Evolutionary conservation across 2,329 filamentous ascomycete species (phyloP), one percentile per base, ranked within the genome.

Genomic region (Trichocomaceae sp.): DNA sequence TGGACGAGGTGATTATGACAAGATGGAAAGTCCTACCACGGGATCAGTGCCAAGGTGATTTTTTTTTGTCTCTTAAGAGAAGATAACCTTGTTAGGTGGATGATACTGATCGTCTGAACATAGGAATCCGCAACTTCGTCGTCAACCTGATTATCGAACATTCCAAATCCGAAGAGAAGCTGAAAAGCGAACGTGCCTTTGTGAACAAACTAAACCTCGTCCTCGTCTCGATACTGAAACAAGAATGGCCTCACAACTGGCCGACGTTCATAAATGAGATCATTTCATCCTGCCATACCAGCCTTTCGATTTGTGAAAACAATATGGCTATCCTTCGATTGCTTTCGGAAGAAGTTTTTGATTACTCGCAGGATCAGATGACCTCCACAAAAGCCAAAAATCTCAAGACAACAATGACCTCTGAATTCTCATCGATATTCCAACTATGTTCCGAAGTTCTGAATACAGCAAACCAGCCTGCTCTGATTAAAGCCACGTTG

Each of bases 221-320:
- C 56, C 86, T 99, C 60, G 90, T 99, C 64, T 96, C 91, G 56
- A 92, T 99, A 60, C 79, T 99, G 68, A 99, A 99, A 80, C 93
- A 99, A 76, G 93, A 99, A 75, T 99, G 93, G 93, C 93, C 93
- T 55, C 92, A 97, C 76, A 95, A 99, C 79, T 99, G 95, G 93
- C 93, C 95, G 10, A 96, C 90, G 19, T 99, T 99, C 75, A 97
- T 99, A 81, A 97, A 97, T 79, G 93, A 99, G 78, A 99, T 99
- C 73, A 90, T 99, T 65, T 87, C 90, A 20, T 92, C 93, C 54
- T 97, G 91, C 75, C 91, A 95, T 71, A 92, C 89, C 63, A 96
- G 88, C 73, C 79, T 99, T 52, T 93, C 92, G 37, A 95, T 99
- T 65, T 99, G 95, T 82, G 93, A 99, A 77, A 99, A 99, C 79